A percentile compares a stretch with the other conserved stretches of the same genome.
These are phyloP conservation scores for Lactifluus rugatus DNA, from an alignment of 768 basidiomycete species.

Conservation along the genomic window DNA sequence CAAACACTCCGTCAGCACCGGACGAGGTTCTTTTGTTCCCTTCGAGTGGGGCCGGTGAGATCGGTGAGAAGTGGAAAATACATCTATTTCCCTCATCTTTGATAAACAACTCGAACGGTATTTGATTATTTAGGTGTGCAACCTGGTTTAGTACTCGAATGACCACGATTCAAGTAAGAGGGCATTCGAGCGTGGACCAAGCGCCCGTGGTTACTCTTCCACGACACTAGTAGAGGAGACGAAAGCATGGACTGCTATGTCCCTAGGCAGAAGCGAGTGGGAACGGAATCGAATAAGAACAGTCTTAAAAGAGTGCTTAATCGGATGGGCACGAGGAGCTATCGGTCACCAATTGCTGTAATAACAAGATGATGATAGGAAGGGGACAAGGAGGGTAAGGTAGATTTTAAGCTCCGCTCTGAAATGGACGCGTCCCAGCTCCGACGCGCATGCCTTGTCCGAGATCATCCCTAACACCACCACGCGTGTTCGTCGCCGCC, in stretches of 20 bases:
- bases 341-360: not conserved
- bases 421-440: not conserved
- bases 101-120: not conserved
- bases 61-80: too few relatives aligned
- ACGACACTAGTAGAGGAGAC: constrained; percentile 65
- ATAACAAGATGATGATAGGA: too few relatives aligned
- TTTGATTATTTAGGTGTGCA: constrained; percentile 27
- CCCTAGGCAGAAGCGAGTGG: constrained; percentile 71
- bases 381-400: not conserved
- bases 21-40: not conserved
- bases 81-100: not conserved
- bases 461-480: too few relatives aligned
- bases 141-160: constrained; percentile 74
- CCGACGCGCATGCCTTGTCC: too few relatives aligned
- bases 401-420: constrained; percentile 7
- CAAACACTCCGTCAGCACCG: constrained; percentile 3
- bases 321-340: too few relatives aligned
- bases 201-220: constrained; percentile 44
- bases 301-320: constrained; percentile 4
- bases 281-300: constrained; percentile 18
- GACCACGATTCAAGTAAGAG: constrained; percentile 42
- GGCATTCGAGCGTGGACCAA: constrained; percentile 74
- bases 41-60: too few relatives aligned
- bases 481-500: constrained; percentile 11
- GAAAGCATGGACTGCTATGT: constrained; percentile 66